Conservation (phyloP, 352 stramenopile species). For the Phytophthora multivora region DNA sequence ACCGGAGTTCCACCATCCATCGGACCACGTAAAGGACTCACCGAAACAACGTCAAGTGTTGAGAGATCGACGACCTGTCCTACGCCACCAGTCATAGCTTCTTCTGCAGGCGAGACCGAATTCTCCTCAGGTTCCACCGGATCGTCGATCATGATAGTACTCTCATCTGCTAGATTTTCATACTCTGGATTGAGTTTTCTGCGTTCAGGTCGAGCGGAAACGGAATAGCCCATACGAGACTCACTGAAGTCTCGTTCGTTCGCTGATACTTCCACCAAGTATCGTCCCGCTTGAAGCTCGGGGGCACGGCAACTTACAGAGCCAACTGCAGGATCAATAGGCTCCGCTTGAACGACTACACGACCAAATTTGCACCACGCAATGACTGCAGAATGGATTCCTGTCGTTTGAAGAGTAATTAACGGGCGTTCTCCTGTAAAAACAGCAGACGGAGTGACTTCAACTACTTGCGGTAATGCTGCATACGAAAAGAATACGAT, state of each 20-base stretch:
- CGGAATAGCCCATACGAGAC: slow-evolving; percentile 21
- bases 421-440: slow-evolving; percentile 21
- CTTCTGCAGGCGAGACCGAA: too few species aligned
- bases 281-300: slow-evolving; percentile 8
- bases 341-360: slow-evolving; percentile 26
- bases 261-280: slow-evolving; percentile 43
- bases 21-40: slow-evolving; percentile 54
- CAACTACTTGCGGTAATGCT: slow-evolving; percentile 29
- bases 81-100: too few species aligned
- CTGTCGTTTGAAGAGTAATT: slow-evolving; percentile 28
- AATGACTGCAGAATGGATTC: slow-evolving; percentile 3
- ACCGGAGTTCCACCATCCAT: slow-evolving; percentile 63
- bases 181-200: slow-evolving; percentile 3
- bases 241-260: slow-evolving; percentile 58
- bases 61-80: slow-evolving; percentile 7
- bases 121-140: too few species aligned
- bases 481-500: slow-evolving; percentile 46
- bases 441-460: slow-evolving; percentile 21
- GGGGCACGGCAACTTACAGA: slow-evolving; percentile 30
- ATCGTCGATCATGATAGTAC: neutral
- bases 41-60: slow-evolving; percentile 38
- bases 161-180: neutral
- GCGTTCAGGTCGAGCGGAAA: neutral
- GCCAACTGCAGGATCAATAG: neutral
- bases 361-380: slow-evolving; percentile 49